Conservation (phyloP, 139 green algal species). For the Spirogloea muscicola region DNA sequence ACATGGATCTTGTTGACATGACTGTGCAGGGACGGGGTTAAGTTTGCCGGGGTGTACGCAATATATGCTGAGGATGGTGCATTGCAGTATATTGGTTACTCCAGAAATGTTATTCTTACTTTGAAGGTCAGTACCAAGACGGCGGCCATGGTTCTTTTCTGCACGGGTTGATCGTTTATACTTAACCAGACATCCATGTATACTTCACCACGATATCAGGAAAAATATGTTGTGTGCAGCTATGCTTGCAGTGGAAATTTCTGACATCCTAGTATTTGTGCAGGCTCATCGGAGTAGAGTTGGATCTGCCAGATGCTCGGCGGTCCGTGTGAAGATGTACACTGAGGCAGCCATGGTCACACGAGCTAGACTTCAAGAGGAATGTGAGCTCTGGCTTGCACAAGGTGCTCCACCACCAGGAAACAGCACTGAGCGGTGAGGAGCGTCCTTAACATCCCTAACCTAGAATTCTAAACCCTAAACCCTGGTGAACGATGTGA, state of each 20-base stretch:
- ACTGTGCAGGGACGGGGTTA: slow-evolving; percentile 43
- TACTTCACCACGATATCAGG: too few species aligned
- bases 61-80: neutral
- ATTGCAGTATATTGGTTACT: neutral
- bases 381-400: too few species aligned
- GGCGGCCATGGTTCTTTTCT: slow-evolving; percentile 60
- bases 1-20: too few species aligned
- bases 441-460: too few species aligned
- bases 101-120: neutral
- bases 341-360: slow-evolving; percentile 75
- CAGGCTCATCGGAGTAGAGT: slow-evolving; percentile 48
- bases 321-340: slow-evolving; percentile 57
- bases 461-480: too few species aligned
- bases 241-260: too few species aligned
- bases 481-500: too few species aligned
- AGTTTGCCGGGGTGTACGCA: neutral
- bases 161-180: neutral
- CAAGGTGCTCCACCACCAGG: too few species aligned
- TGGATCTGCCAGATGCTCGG: neutral
- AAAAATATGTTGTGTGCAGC: too few species aligned
- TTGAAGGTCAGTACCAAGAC: slow-evolving; percentile 51
- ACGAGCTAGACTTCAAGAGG: slow-evolving; percentile 59
- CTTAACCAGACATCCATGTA: too few species aligned
- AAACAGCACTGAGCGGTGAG: too few species aligned
- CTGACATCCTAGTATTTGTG: too few species aligned